Conservation (phyloP, 2,329 filamentous ascomycete genomes). For the Leptographium procerum region DNA sequence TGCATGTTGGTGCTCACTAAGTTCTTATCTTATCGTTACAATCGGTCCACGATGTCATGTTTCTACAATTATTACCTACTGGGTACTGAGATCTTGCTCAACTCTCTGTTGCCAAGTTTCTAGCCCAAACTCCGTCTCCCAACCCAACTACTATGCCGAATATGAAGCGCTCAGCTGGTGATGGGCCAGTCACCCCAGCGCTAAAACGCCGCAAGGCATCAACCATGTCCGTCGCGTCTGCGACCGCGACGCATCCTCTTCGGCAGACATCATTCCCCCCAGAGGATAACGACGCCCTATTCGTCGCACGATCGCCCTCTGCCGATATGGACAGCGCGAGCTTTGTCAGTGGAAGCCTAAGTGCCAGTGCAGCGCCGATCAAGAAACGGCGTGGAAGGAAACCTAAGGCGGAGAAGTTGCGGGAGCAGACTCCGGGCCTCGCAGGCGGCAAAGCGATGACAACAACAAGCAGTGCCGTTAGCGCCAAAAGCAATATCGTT, state of each 20-base stretch:
- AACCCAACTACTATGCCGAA: conserved; percentile 38
- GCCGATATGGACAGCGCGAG: conserved; percentile 51
- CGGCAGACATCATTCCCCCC: conserved; percentile 75
- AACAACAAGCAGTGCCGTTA: conserved; percentile 29
- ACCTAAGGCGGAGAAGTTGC: conserved; percentile 41
- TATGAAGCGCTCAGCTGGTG: conserved; percentile 54
- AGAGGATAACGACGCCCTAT: conserved; percentile 43
- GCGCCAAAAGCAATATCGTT: conserved; percentile 15
- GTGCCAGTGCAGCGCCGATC: conserved; percentile 23
- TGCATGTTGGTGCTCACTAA: too few relatives aligned
- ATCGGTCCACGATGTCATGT: too few relatives aligned
- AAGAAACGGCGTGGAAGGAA: conserved; percentile 54
- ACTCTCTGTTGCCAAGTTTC: too few relatives aligned
- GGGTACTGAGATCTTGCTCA: too few relatives aligned
- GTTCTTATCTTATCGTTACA: too few relatives aligned
- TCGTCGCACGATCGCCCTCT: conserved; percentile 51
- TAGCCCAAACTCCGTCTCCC: conserved; percentile 48
- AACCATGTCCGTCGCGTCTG: conserved; percentile 42
- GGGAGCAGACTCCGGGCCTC: conserved; percentile 26
- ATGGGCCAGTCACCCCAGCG: conserved; percentile 33
- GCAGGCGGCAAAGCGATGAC: conserved; percentile 33
- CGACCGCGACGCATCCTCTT: conserved; percentile 50
- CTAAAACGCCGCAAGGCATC: conserved; percentile 64
- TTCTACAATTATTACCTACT: too few relatives aligned
- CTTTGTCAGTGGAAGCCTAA: conserved; percentile 49